Percentiles rank a stretch among this genome's conserved stretches.
Evolutionary conservation across 2,329 filamentous ascomycete genomes (phyloP).

Genomic region (Cercospora zeae-maydis): DNA sequence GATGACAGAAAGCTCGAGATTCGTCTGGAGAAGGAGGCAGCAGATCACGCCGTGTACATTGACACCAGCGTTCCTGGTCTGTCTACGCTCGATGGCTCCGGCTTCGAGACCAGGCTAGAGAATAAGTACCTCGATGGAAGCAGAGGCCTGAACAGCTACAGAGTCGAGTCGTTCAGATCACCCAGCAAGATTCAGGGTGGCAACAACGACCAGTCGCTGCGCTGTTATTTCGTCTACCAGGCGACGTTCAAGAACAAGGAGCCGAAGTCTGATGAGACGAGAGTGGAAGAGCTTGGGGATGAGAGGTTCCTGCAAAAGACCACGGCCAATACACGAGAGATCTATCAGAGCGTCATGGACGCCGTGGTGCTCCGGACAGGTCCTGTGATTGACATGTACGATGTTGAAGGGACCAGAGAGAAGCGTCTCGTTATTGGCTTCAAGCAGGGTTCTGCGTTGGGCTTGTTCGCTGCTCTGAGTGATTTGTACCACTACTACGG

Average conservation of each 20-base stretch:
- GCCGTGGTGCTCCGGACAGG: slow-evolving; percentile 80
- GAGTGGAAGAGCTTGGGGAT: slow-evolving; percentile 87
- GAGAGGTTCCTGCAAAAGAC: slow-evolving; percentile 93
- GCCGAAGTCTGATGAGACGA: slow-evolving; percentile 72
- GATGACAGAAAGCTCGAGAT: slow-evolving; percentile 95
- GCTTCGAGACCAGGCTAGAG: slow-evolving; percentile 90
- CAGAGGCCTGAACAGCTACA: slow-evolving; percentile 68
- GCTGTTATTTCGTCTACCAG: slow-evolving; percentile 99
- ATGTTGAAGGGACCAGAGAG: slow-evolving; percentile 85
- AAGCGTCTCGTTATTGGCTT: slow-evolving; percentile 94
- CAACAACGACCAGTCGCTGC: slow-evolving; percentile 72
- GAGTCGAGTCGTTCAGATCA: slow-evolving; percentile 96
- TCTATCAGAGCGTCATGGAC: slow-evolving; percentile 92
- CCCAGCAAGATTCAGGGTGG: slow-evolving; percentile 70
- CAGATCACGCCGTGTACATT: slow-evolving; percentile 96
- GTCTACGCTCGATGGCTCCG: slow-evolving; percentile 71
- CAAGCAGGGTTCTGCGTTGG: slow-evolving; percentile 85
- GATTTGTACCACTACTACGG: slow-evolving; percentile 99
- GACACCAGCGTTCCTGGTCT: slow-evolving; percentile 91
- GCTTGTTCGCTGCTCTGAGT: slow-evolving; percentile 90
- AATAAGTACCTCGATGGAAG: slow-evolving; percentile 88
- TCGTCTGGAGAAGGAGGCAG: slow-evolving; percentile 88
- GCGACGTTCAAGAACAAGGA: slow-evolving; percentile 80
- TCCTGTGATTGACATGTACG: slow-evolving; percentile 96
- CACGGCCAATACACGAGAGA: slow-evolving; percentile 88